These are phyloP conservation scores for Phytopythium mirpurense DNA, from an alignment of 352 stramenopile genomes.

Conservation along the genomic window DNA sequence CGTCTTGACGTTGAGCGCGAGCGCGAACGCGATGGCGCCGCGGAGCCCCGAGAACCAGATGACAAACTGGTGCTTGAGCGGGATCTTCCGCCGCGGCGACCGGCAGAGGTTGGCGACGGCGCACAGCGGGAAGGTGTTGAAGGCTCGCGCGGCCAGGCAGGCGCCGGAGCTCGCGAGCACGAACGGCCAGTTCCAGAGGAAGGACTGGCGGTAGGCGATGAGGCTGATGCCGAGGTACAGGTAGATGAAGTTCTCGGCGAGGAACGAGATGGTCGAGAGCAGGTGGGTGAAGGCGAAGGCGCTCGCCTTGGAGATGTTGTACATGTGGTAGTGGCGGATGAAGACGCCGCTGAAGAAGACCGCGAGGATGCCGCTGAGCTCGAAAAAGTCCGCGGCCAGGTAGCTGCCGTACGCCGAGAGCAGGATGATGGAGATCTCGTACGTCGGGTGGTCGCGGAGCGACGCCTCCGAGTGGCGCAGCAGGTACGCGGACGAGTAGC, in stretches of 20 bases:
- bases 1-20: conserved; percentile 69
- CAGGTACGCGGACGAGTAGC: conserved; percentile 57
- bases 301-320: conserved; percentile 36
- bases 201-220: conserved; percentile 26
- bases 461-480: conserved; percentile 39
- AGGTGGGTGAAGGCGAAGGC: conserved; percentile 32
- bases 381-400: conserved; percentile 25
- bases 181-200: conserved; percentile 40
- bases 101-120: conserved; percentile 23
- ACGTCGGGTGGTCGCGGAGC: conserved; percentile 48
- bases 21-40: conserved; percentile 90
- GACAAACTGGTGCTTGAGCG: conserved; percentile 29
- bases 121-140: conserved; percentile 39
- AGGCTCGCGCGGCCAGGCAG: conserved; percentile 20
- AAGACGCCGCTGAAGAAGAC: conserved; percentile 78
- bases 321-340: conserved; percentile 47
- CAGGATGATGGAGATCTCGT: conserved; percentile 65
- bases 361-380: conserved; percentile 71
- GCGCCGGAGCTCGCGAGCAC: conserved; percentile 21
- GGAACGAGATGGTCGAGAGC: conserved; percentile 34
- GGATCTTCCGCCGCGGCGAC: conserved; percentile 17
- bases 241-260: conserved; percentile 50
- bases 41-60: conserved; percentile 85
- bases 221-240: conserved; percentile 42
- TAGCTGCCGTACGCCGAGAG: conserved; percentile 39